Conservation (phyloP, 169 alveolate genomes). For the Plasmodium sp. region DNA sequence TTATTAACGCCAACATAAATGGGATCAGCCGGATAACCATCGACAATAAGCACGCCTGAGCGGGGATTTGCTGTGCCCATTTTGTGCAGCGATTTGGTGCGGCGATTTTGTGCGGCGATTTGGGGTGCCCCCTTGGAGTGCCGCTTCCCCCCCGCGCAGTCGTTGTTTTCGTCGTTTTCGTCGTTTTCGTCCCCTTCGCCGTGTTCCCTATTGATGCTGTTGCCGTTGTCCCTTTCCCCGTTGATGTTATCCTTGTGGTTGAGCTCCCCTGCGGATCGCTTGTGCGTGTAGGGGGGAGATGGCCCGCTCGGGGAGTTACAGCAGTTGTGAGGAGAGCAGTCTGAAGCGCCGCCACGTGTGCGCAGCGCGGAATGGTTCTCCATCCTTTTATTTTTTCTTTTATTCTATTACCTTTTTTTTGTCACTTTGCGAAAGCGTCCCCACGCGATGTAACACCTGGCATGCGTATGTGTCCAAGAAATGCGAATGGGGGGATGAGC, state of each 20-base stretch:
- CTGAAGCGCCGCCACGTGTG: not conserved
- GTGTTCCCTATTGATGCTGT: not conserved
- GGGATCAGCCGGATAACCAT: slow-evolving; percentile 69
- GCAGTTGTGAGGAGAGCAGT: not conserved
- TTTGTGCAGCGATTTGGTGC: no score
- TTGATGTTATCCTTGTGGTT: no score
- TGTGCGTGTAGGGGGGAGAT: not conserved
- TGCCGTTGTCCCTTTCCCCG: not conserved
- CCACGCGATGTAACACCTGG: not conserved
- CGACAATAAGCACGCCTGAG: slow-evolving; percentile 25
- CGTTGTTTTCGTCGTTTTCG: not conserved
- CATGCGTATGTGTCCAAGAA: not conserved
- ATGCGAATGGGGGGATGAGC: not conserved
- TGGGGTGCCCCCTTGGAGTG: not conserved
- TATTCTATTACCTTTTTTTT: not conserved
- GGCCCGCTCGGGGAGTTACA: not conserved
- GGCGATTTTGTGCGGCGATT: no score
- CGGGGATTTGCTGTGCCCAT: no score
- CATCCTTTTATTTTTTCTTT: not conserved
- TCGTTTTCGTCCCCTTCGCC: not conserved
- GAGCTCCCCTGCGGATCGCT: not conserved
- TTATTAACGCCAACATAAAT: slow-evolving; percentile 65
- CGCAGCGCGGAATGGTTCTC: not conserved
- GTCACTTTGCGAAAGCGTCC: not conserved
- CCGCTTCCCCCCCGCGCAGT: not conserved